These are phyloP conservation scores for Diplodia scrobiculata DNA, from an alignment of 2,329 filamentous ascomycete species.

Conservation along the genomic window DNA sequence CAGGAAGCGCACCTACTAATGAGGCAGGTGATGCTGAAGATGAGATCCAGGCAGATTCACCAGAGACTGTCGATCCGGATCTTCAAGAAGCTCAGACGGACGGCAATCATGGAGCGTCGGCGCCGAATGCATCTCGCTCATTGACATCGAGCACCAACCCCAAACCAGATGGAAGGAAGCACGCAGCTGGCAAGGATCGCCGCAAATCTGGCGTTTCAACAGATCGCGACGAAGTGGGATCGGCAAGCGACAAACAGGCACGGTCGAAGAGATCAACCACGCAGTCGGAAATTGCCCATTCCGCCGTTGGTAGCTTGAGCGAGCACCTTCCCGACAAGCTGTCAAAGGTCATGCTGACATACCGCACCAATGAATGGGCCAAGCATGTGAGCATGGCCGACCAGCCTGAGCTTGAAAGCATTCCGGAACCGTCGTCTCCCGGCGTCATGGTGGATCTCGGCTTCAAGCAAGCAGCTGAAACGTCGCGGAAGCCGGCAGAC, in stretches of 20 bases:
- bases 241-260: constrained; percentile 26
- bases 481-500: constrained; percentile 8
- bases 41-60: constrained; percentile 6
- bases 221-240: constrained; percentile 4
- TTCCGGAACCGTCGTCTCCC: constrained; percentile 54
- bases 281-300: constrained; percentile 27
- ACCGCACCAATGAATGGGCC: constrained; percentile 93
- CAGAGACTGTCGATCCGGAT: background rate
- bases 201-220: constrained; percentile 20
- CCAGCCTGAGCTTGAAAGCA: constrained; percentile 64
- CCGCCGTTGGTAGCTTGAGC: constrained; percentile 15
- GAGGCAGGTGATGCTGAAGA: background rate
- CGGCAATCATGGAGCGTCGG: background rate
- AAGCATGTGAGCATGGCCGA: constrained; percentile 84
- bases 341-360: constrained; percentile 76
- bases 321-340: constrained; percentile 68
- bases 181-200: constrained; percentile 18
- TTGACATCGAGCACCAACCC: constrained; percentile 41
- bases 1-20: background rate
- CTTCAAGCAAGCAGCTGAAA: constrained; percentile 55
- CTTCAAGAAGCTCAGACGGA: background rate
- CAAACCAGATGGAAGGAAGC: constrained; percentile 32
- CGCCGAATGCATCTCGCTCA: background rate
- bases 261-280: constrained; percentile 17
- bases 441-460: constrained; percentile 45